Evolutionary conservation across 75 land plant genomes (phyloP), one percentile per base, ranked within the genome.

Genomic region (Pinus albicaulis): DNA sequence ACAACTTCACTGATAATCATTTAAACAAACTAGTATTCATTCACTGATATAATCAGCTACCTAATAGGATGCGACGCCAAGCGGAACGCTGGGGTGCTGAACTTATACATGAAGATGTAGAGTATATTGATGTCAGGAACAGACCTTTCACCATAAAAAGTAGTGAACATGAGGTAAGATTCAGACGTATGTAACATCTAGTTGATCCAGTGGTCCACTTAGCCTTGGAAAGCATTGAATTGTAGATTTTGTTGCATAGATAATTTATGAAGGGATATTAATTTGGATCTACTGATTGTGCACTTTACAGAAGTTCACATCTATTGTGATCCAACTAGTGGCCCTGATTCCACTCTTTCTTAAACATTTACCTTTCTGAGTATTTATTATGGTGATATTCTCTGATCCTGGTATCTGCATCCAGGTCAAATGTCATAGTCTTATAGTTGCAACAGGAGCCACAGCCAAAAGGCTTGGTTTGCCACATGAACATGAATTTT

Each of bases 31-130:
- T 58, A 36, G 25, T 66, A 64, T 78, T 36, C 68, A 38, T 56
- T 74, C 73, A 68, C 22, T 68, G 71, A 68, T 24, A 41, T 41
- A 68, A 68, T 68, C 53, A 68, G 53, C 71, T 19, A 68, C 41
- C 52, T n/a, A 68, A 68, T 68, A 96, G 99, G 80, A 96, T 96
- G 98, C 77, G 87, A 26, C 82, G 86, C 56, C 99, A 96, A 84
- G 99, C 97, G 36, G 99, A 94, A 65, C 92, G 99, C 3, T 96
- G 99, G 99, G 99, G 99, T n/a, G 98, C 99, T 55, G 99, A 92
- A 74, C 82, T 96, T 75, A 85, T 75, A 34, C 93, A 88, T 36
- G 99, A 96, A 84, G 99, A 96, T 82, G 98, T 96, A 76, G 99
- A 96, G 65, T 85, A 73, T 73, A 56, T 96, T 72, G 91, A 96